A percentile compares a stretch with the other conserved stretches of the same genome.
These are phyloP conservation scores for Coemansia sp. DNA, from an alignment of 192 early-diverging fungal genomes.

Conservation along the genomic window DNA sequence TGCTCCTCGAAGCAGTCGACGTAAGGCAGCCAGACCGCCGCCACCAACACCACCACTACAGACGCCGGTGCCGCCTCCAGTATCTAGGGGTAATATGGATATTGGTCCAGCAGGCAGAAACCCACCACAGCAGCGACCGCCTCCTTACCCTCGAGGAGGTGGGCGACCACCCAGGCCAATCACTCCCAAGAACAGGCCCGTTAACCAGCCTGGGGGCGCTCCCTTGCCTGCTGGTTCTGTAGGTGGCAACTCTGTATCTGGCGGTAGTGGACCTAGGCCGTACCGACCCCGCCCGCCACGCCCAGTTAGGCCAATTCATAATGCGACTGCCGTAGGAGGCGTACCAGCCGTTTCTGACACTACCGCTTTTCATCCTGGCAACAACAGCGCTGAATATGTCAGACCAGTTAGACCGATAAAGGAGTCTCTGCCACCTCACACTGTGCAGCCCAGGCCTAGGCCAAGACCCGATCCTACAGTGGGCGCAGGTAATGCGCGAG, in stretches of 20 bases:
- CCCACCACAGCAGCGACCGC: neutral
- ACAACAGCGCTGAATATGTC: neutral
- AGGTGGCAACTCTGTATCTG: neutral
- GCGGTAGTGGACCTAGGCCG: neutral
- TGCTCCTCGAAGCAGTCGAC: neutral
- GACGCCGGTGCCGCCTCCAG: neutral
- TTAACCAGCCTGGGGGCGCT: neutral
- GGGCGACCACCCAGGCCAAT: neutral
- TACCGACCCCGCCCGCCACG: conserved; percentile 1
- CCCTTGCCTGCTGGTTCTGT: neutral
- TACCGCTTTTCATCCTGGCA: neutral
- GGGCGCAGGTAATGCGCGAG: neutral
- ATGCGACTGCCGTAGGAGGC: neutral
- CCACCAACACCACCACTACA: neutral
- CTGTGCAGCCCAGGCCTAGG: neutral
- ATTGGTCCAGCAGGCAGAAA: neutral
- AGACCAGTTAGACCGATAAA: neutral
- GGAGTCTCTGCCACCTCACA: neutral
- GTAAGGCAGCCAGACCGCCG: neutral
- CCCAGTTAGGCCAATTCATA: neutral
- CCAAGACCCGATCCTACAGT: neutral
- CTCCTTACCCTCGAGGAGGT: neutral
- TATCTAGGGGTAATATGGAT: neutral
- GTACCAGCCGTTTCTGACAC: neutral
- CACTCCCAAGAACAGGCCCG: neutral